Evolutionary conservation across 2,329 filamentous ascomycete genomes (phyloP).

Genomic region (Chrysoporthe austroafricana): DNA sequence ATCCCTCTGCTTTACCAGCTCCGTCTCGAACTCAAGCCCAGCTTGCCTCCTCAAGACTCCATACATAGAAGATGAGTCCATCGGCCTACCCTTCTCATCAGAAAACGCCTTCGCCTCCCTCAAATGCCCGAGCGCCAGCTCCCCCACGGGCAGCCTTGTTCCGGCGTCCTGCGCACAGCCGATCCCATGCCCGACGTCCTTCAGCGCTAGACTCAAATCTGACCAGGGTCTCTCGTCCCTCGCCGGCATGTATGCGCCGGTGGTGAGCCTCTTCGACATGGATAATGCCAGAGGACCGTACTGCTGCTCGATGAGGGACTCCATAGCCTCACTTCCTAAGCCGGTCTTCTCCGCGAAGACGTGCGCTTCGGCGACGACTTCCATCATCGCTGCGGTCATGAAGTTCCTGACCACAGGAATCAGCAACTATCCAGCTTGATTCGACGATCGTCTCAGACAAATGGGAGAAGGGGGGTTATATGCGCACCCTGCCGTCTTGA

Average conservation of each 20-base stretch:
- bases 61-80: constrained; percentile 57
- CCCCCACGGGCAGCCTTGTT: constrained; percentile 44
- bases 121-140: constrained; percentile 48
- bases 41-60: constrained; percentile 49
- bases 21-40: constrained; percentile 49
- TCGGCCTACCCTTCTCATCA: constrained; percentile 38
- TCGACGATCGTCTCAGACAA: not conserved
- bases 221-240: constrained; percentile 47
- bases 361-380: constrained; percentile 53
- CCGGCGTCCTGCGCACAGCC: constrained; percentile 45
- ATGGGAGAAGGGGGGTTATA: constrained; percentile 61
- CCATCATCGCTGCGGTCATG: constrained; percentile 55
- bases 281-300: constrained; percentile 43
- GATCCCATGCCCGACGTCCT: constrained; percentile 56
- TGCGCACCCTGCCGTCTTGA: constrained; percentile 55
- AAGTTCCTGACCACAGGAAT: constrained; percentile 44
- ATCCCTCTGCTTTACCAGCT: constrained; percentile 39
- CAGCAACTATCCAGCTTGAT: not conserved
- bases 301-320: constrained; percentile 47
- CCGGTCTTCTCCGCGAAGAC: constrained; percentile 52
- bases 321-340: constrained; percentile 44
- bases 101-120: constrained; percentile 49
- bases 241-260: constrained; percentile 43
- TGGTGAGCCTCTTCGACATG: constrained; percentile 44
- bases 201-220: constrained; percentile 53